Evolutionary conservation across 1,284 basidiomycete species (phyloP), one percentile per base, ranked within the genome.

Genomic region (Marasmius tenuissimus): DNA sequence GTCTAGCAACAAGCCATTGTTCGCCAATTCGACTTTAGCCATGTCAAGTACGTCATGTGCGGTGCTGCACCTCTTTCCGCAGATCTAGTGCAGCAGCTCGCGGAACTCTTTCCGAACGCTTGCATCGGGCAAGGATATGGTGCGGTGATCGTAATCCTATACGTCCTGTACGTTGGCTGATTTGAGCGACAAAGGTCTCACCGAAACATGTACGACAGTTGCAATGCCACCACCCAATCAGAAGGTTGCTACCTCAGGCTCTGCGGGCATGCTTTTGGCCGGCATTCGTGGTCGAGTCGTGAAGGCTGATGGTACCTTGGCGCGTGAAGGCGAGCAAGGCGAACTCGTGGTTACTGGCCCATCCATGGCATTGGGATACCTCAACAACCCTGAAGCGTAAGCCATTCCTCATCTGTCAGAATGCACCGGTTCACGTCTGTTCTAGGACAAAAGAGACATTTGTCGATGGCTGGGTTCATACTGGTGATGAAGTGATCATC

Each of bases 291-390:
- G 79, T 1, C 82, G 81, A 61, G 80, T 91, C 3, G 74, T 89
- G 61, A 89, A 84, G 70, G 67, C 78, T 14, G 87, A 91, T 69
- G 87, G 88, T 4, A 77, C 81, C 5, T 73, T 86, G 34, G 87
- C 85, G 4, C 73, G 72, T 12, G 84, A 85, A 61, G 86, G 85
- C 40, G 88, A 91, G 69, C 77, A 78, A n/a, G 89, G 89, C 4
- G 89, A 91, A 71, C 73, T 91, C 6, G 73, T 85, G 3, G 79
- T 90, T 9, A 80, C 75, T 34, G 83, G 85, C 0, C 88, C 88
- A 1, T 80, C 85, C 2, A 81, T 86, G 71, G 79, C 87, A 4
- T 69, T 85, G 50, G 73, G 80, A 3, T 89, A 89, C 67, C 71
- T 78, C 53, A 77, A 84, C 51, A 84, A 87, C 68, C 76, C 79